Evolutionary conservation across 352 stramenopile species (phyloP).

Genomic region (Phytophthora hibernalis): DNA sequence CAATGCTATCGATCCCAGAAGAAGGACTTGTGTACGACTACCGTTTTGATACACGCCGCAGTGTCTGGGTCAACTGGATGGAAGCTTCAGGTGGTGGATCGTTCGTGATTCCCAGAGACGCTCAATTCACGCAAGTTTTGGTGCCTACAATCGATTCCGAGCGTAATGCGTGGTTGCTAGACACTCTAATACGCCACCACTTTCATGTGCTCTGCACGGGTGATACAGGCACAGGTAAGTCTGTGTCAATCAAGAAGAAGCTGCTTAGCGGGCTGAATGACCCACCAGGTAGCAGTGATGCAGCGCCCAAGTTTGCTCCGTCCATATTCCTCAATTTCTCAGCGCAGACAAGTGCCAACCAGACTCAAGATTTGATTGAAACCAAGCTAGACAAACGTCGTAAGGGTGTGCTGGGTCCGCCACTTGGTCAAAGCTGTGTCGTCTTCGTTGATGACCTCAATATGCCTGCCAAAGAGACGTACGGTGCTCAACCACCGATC

Average conservation of each 20-base stretch:
- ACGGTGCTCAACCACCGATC: constrained; percentile 93
- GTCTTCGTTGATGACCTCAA: constrained; percentile 96
- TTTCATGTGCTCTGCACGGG: constrained; percentile 92
- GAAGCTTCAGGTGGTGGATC: constrained; percentile 39
- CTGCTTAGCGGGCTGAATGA: constrained; percentile 81
- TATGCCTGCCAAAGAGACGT: constrained; percentile 95
- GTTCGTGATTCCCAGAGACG: constrained; percentile 74
- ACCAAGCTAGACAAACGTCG: constrained; percentile 94
- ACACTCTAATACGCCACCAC: constrained; percentile 88
- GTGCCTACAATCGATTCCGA: constrained; percentile 95
- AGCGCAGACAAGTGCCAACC: constrained; percentile 93
- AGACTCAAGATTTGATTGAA: constrained; percentile 95
- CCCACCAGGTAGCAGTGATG: constrained; percentile 31
- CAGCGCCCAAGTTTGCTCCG: constrained; percentile 54
- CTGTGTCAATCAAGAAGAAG: constrained; percentile 94
- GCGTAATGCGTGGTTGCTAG: constrained; percentile 92
- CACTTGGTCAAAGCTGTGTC: constrained; percentile 90
- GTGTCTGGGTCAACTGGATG: constrained; percentile 87
- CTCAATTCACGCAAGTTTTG: constrained; percentile 90
- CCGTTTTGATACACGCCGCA: constrained; percentile 86
- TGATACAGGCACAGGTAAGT: constrained; percentile 95
- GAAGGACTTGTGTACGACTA: constrained; percentile 92
- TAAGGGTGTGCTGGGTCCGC: constrained; percentile 92
- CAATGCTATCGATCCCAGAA: constrained; percentile 59
- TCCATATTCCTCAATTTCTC: constrained; percentile 95